These are phyloP conservation scores for Eucalyptus erythrocorys DNA, from an alignment of 345 rosid genomes.

Conservation along the genomic window DNA sequence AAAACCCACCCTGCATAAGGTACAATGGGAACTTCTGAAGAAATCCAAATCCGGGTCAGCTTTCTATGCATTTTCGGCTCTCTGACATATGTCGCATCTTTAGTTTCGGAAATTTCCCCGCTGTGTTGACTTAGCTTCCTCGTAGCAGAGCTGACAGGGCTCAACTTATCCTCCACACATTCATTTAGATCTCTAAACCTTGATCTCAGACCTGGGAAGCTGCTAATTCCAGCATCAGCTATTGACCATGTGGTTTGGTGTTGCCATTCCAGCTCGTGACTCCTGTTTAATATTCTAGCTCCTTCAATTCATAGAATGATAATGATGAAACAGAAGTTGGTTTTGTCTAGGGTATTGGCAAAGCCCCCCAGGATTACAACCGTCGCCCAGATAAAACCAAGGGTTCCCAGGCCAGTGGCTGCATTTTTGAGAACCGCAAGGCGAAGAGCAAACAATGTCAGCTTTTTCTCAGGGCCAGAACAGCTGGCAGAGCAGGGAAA, in stretches of 20 bases:
- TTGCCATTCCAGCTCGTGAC: not conserved
- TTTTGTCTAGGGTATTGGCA: not conserved
- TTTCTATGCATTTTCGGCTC: constrained; percentile 5
- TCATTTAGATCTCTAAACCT: constrained; percentile 17
- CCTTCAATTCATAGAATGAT: not conserved
- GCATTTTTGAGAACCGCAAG: not conserved
- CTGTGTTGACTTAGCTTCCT: not conserved
- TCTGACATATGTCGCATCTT: not conserved
- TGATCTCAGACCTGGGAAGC: constrained; percentile 45
- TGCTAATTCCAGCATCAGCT: constrained; percentile 5
- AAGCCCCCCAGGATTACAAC: not conserved
- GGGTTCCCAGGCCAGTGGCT: not conserved
- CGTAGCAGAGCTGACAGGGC: not conserved
- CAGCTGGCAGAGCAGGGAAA: not conserved
- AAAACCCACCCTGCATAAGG: constrained; percentile 64
- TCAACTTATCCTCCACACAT: constrained; percentile 1
- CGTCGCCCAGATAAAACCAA: not conserved
- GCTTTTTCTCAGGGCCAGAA: not conserved
- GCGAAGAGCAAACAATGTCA: not conserved
- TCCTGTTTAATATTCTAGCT: not conserved
- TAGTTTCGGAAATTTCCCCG: not conserved
- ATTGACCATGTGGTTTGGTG: not conserved
- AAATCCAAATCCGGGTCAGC: constrained; percentile 32
- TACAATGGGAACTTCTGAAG: constrained; percentile 57
- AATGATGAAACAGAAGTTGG: not conserved